Base-by-base conservation (phyloP, 305 asterid species). In the Fraxinus albicans region DNA sequence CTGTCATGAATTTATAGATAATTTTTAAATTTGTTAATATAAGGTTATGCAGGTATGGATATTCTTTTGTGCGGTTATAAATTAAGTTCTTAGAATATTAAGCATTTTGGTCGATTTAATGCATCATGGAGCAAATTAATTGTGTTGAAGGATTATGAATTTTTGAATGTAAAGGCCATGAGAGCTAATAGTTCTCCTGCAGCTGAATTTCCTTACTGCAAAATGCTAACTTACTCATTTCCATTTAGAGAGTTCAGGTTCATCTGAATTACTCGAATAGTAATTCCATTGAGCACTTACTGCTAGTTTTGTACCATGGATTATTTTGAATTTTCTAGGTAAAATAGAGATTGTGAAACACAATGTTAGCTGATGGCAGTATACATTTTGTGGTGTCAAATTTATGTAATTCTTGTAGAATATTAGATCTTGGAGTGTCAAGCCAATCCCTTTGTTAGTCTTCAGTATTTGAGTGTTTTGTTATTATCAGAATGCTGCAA, bases 11-110 rank as follows among this genome's bases (percentile, higher is more conserved):
- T 70, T 33, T 70, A 15, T 13, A 10, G n/a, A 31, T 12, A 17
- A 8, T 5, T 69, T n/a, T 67, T 4, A 29, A 27, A 27, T 69
- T 13, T 29, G 15, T 34, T 69, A 58, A 63, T 23, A 19, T 23
- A 7, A 6, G 27, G 15, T 63, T 63, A 23, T 63, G 25, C 21
- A 55, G 25, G 65, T 55, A 17, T 55, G 8, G 23, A 19, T 19
- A 19, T 19, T 7, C 69, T 58, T 58, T 58, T 58, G 29, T 33
- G 33, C 40, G 21, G 75, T 27, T 60, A 44, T 21, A 42, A 31
- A 40, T 83, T 83, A 12, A 69, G 69, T 58, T 21, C 60, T 60
- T 47, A 33, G 81, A 80, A 10, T 50, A 38, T 53, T 69, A 77
- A 34, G 10, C 50, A 50, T 77, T 70, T 77, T 10, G 2, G 29